A percentile compares a stretch with the other conserved stretches of the same genome.
phyloP scores from a whole-genome alignment of 2,329 filamentous ascomycete genomes.

The Rhynchosporium graminicola region DNA sequence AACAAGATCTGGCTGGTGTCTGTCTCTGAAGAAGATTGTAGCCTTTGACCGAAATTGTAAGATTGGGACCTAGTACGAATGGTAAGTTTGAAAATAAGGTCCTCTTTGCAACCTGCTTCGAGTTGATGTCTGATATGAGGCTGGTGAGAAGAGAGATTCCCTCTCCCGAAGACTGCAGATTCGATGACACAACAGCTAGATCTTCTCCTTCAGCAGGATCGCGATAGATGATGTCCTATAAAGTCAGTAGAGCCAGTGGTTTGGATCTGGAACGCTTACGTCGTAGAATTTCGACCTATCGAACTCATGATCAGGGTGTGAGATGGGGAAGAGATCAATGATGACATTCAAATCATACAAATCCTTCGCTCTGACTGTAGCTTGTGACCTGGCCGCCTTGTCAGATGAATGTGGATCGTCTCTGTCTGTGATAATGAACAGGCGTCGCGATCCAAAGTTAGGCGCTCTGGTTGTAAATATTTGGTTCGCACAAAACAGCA shows the following conservation, averaged over 20 bases:
- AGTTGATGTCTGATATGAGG: constrained; percentile 84
- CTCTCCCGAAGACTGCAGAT: constrained; percentile 66
- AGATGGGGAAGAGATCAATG: constrained; percentile 93
- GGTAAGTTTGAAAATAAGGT: constrained; percentile 85
- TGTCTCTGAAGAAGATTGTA: constrained; percentile 89
- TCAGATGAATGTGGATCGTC: constrained; percentile 78
- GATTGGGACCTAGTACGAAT: constrained; percentile 80
- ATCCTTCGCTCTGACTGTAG: constrained; percentile 88
- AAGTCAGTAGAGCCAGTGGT: constrained; percentile 28
- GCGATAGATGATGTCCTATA: constrained; percentile 86
- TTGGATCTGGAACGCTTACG: constrained; percentile 50
- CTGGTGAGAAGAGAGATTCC: constrained; percentile 78
- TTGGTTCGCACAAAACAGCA: constrained; percentile 93
- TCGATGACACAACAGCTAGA: constrained; percentile 53
- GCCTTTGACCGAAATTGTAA: constrained; percentile 89
- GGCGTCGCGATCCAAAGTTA: constrained; percentile 85
- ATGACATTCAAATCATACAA: constrained; percentile 89
- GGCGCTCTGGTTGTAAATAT: constrained; percentile 94
- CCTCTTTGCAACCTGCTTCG: constrained; percentile 82
- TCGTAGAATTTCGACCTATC: constrained; percentile 89
- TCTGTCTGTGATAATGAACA: constrained; percentile 97
- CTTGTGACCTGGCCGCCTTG: constrained; percentile 72
- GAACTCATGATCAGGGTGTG: constrained; percentile 68
- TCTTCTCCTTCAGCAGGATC: constrained; percentile 71
- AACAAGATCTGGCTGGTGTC: constrained; percentile 77